Percentiles rank a stretch among this genome's conserved stretches.
Conservation (phyloP, 2,329 filamentous ascomycete genomes). For the Microdochium nivale region DNA sequence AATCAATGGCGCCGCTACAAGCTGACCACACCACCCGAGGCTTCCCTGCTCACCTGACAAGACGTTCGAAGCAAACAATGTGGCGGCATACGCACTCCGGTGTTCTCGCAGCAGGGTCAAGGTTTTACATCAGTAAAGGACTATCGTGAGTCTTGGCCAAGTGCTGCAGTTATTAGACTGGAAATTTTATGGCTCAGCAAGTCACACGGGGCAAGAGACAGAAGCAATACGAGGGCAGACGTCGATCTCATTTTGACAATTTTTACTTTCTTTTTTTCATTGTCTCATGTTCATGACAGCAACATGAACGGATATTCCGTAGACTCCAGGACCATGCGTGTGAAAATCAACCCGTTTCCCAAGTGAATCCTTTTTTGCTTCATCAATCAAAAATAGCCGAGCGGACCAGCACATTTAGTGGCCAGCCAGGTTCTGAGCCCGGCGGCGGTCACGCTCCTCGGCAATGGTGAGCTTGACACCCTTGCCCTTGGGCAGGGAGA, state of each 20-base stretch:
- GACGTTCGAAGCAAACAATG: no score
- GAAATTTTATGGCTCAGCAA: no score
- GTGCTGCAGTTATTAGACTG: no score
- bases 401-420: slow-evolving; percentile 33
- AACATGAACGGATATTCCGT: slow-evolving; percentile 23
- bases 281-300: slow-evolving; percentile 14
- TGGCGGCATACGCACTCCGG: no score
- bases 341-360: slow-evolving; percentile 21
- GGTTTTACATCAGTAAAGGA: no score
- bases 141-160: no score
- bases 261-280: slow-evolving; percentile 1
- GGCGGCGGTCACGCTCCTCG: slow-evolving; percentile 97
- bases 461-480: slow-evolving; percentile 99
- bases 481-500: slow-evolving; percentile 99
- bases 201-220: no score
- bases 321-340: slow-evolving; percentile 25
- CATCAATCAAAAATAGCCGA: slow-evolving; percentile 1
- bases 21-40: no score
- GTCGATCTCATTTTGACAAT: neutral
- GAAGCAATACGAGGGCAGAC: neutral
- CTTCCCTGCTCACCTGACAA: no score
- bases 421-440: slow-evolving; percentile 49
- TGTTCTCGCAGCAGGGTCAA: no score
- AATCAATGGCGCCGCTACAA: no score
- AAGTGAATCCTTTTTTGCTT: slow-evolving; percentile 15